A percentile compares a stretch with the other conserved stretches of the same genome.
Evolutionary conservation across 1,139 yeast genomes (phyloP).

Genomic region (Geotrichum armillariae): DNA sequence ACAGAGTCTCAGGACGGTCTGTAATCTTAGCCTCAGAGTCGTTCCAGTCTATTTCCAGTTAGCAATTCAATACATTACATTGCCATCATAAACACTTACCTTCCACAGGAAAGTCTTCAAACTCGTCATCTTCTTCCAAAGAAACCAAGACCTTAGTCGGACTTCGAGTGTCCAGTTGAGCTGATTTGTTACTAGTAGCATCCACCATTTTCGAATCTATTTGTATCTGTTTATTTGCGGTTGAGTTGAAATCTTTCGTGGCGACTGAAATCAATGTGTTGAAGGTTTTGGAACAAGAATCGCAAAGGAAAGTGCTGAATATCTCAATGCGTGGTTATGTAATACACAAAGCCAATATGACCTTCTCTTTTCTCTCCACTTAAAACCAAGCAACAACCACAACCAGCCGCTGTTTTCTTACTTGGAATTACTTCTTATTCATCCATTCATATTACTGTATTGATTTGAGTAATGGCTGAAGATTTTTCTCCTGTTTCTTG

Average conservation of each 20-base stretch:
- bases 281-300: too few relatives aligned
- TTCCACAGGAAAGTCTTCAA: constrained; percentile 92
- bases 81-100: constrained; percentile 50
- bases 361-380: too few relatives aligned
- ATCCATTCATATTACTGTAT: too few relatives aligned
- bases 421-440: too few relatives aligned
- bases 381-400: too few relatives aligned
- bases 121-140: constrained; percentile 90
- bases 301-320: too few relatives aligned
- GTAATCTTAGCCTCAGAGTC: constrained; percentile 45
- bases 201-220: constrained; percentile 14
- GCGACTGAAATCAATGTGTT: too few relatives aligned
- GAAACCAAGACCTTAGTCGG: constrained; percentile 47
- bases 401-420: too few relatives aligned
- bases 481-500: constrained; percentile 20
- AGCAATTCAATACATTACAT: background rate
- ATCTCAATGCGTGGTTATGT: too few relatives aligned
- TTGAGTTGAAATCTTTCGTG: too few relatives aligned
- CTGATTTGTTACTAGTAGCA: background rate
- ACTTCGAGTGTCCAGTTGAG: background rate
- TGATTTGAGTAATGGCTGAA: constrained; percentile 20
- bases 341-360: too few relatives aligned
- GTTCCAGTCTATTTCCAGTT: constrained; percentile 48
- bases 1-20: constrained; percentile 53
- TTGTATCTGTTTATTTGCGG: background rate